Evolutionary conservation across 2,329 filamentous ascomycete genomes (phyloP).

Genomic region (Xylaria multiplex): DNA sequence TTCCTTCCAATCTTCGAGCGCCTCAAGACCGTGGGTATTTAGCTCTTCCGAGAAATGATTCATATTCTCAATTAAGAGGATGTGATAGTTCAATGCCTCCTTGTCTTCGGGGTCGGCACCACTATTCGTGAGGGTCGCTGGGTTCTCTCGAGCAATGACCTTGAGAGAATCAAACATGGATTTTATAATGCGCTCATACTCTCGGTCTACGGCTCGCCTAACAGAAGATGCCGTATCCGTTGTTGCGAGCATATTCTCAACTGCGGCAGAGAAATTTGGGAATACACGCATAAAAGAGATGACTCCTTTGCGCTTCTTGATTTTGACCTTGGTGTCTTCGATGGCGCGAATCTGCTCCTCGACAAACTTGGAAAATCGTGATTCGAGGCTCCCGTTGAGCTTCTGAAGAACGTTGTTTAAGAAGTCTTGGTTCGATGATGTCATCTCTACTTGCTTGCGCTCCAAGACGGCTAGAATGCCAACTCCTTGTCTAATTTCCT

Average conservation of each 20-base stretch:
- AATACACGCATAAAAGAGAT: conserved; percentile 96
- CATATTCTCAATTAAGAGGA: conserved; percentile 98
- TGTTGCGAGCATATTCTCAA: conserved; percentile 82
- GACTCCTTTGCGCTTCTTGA: conserved; percentile 97
- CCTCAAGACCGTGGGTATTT: conserved; percentile 75
- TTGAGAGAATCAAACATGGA: conserved; percentile 98
- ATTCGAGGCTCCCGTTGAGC: conserved; percentile 77
- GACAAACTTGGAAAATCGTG: conserved; percentile 86
- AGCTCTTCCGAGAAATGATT: conserved; percentile 96
- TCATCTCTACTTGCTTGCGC: conserved; percentile 78
- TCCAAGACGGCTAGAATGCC: conserved; percentile 86
- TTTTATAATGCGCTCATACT: conserved; percentile 88
- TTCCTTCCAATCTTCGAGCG: conserved; percentile 84
- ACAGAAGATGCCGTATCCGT: conserved; percentile 69
- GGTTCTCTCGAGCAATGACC: conserved; percentile 84
- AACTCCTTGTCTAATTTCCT: conserved; percentile 76
- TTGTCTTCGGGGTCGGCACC: conserved; percentile 81
- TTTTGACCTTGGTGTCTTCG: conserved; percentile 98
- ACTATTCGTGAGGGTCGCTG: conserved; percentile 57
- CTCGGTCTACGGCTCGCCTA: conserved; percentile 81
- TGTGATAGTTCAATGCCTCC: conserved; percentile 96
- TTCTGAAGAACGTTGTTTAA: conserved; percentile 82
- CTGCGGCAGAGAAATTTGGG: conserved; percentile 81
- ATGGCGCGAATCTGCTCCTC: conserved; percentile 96
- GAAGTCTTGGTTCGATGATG: conserved; percentile 94